Base-by-base conservation (phyloP, 2,329 filamentous ascomycete species). In the Chaetomiaceae sp. region DNA sequence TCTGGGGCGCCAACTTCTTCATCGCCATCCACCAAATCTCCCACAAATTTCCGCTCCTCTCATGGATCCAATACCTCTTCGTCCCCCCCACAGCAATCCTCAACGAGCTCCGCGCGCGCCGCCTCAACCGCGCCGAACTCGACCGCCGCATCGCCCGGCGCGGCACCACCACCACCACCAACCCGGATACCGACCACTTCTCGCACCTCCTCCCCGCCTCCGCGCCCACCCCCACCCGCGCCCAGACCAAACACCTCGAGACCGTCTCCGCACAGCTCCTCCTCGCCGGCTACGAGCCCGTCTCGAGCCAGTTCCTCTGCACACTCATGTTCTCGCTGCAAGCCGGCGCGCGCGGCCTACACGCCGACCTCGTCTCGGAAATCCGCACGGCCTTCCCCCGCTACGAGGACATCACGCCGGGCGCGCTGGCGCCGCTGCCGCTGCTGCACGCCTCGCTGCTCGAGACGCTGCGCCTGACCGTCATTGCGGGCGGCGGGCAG, bases 361-460 rank as follows among this genome's bases (percentile, higher is more conserved):
- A 52, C 17, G 43, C 36, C 6, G 51, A 54, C 6, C 50, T 69
- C 12, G 53, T 43, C 0, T 20, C 55, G 3, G 66, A 69, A 36
- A 59, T 70, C 40, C 58, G 68, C 8, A 35, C 22, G 1, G 42
- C 50, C 0, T 65, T 68, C 49, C 22, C 20, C 1, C 47, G 36
- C 9, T 60, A 63, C 22, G 57, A 61, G 2, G 60, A 63, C 5
- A 62, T 69, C 30, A 60, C 47, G 2, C 9, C 39, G 10, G 37
- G 20, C 2, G 45, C 62, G 1, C 45, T 60, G 2, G 50, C 47
- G 3, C 43, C 60, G 2, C 48, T 66, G 6, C 43, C 53, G 3
- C 68, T 68, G 38, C 57, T 69, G 5, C 42, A 60, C 19, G 65
- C 65, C 2, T 60, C 60, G 10, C 50, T 68, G 1, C 46, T 61